Evolutionary conservation across 805 yeast genomes (phyloP), one percentile per base, ranked within the genome.

Genomic region (Yarrowia sp.): DNA sequence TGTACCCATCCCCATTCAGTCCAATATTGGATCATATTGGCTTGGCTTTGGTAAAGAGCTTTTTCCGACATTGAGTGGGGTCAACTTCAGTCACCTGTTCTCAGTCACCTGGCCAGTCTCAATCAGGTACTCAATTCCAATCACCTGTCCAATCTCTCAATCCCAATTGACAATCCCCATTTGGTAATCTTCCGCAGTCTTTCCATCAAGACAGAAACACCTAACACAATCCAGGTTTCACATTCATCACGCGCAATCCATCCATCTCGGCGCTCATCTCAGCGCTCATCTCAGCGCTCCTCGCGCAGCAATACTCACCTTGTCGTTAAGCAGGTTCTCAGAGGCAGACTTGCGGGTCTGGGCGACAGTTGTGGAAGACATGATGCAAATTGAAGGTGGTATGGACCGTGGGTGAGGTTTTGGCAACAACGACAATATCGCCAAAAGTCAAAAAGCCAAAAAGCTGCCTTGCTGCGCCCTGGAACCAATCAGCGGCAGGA

Each of bases 291-390:
- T 19, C 16, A 12, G 5, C 45, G 16, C n/a, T n/a, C 26, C 11
- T 8, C 2, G 22, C 15, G 3, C 4, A 19, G 32, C 11, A 26
- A 26, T 53, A 74, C 75, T 58, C 70, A 77, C 80, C 80, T 78
- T 78, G 69, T 78, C 80, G 75, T 78, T 76, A 59, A 78, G 74
- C 41, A 78, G 72, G 68, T 73, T 74, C 71, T 77, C 78, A n/a
- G 79, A 75, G 46, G 67, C 56, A 63, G 67, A 48, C 67, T 63
- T 63, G 56, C 67, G 67, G 67, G 67, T 63, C 56, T 63, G 48
- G 53, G 67, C 46, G 56, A 63, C 67, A 15, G 67, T 63, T 58
- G 67, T 63, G 67, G 67, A 61, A 61, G 67, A 63, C 67, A 63
- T 63, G 67, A 63, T 63, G 67, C 56, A 49, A 59, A 48, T 48